phyloP scores from a whole-genome alignment of 495 filamentous ascomycete species.

The Penicillium turbatum region DNA sequence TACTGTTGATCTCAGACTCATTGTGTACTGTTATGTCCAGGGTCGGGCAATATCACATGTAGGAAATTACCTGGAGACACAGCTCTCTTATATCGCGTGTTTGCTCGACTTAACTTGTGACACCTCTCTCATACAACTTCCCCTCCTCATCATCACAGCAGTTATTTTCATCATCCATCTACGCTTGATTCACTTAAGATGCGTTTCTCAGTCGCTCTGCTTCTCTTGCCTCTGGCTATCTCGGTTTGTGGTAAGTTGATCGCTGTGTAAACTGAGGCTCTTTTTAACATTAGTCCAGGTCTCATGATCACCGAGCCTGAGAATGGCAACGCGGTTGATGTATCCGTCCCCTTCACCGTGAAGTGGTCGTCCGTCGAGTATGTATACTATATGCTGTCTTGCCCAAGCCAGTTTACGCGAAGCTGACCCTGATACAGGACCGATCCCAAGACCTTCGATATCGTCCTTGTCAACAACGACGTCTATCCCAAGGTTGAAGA shows the following conservation, averaged over 20 bases:
- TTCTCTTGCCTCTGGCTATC: slow-evolving; percentile 23
- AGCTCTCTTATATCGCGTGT: too few relatives aligned
- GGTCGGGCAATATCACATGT: too few relatives aligned
- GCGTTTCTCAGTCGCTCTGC: slow-evolving; percentile 23
- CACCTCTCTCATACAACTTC: not conserved
- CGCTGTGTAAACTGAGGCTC: not conserved
- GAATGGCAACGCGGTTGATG: slow-evolving; percentile 27
- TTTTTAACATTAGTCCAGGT: slow-evolving; percentile 18
- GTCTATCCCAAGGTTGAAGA: slow-evolving; percentile 41
- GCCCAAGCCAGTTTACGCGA: not conserved
- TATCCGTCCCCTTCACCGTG: slow-evolving; percentile 28
- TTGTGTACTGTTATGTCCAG: too few relatives aligned
- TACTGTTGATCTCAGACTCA: too few relatives aligned
- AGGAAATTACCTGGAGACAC: too few relatives aligned
- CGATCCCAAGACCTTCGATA: slow-evolving; percentile 32
- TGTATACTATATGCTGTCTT: not conserved
- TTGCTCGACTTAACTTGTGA: too few relatives aligned
- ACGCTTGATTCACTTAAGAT: slow-evolving; percentile 15
- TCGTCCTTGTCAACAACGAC: slow-evolving; percentile 39
- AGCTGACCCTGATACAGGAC: slow-evolving; percentile 21
- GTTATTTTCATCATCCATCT: not conserved
- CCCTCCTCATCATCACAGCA: not conserved
- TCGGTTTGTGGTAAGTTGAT: slow-evolving; percentile 20
- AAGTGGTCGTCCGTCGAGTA: slow-evolving; percentile 39
- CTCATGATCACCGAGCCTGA: slow-evolving; percentile 32